Percentiles rank a stretch among this genome's conserved stretches.
Conservation (phyloP, 805 yeast species). For the Spathaspora girioi region DNA sequence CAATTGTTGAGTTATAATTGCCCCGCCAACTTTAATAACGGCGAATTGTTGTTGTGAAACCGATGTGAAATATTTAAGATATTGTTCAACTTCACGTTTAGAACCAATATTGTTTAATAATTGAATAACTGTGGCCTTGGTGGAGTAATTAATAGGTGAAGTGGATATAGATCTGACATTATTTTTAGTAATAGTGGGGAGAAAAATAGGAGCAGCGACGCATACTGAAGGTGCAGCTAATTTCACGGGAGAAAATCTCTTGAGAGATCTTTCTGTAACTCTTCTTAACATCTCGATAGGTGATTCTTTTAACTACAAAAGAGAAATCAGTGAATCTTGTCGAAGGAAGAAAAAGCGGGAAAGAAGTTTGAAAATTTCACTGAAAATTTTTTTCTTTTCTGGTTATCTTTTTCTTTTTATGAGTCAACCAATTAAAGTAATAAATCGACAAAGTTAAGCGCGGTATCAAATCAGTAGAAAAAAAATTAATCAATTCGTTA, state of each 20-base stretch:
- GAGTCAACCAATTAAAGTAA: conserved; percentile 24
- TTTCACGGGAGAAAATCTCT: neutral
- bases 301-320: no score
- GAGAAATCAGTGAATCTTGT: no score
- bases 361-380: conserved; percentile 1
- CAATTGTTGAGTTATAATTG: conserved; percentile 91
- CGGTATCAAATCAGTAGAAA: conserved; percentile 30
- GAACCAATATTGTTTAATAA: conserved; percentile 93
- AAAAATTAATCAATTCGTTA: neutral
- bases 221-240: neutral
- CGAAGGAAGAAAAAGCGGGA: neutral
- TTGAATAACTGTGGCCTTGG: conserved; percentile 95
- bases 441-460: conserved; percentile 24
- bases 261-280: conserved; percentile 9
- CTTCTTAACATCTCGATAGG: conserved; percentile 16
- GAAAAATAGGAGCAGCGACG: neutral
- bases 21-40: conserved; percentile 98
- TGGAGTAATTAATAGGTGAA: conserved; percentile 37
- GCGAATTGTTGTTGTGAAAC: conserved; percentile 97
- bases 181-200: neutral
- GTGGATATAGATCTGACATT: neutral
- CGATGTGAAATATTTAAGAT: conserved; percentile 92
- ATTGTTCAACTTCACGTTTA: conserved; percentile 97
- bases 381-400: conserved; percentile 7
- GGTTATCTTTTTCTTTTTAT: conserved; percentile 6